These are phyloP conservation scores for Lycium ferocissimum DNA, from an alignment of 257 asterid genomes.

Conservation along the genomic window DNA sequence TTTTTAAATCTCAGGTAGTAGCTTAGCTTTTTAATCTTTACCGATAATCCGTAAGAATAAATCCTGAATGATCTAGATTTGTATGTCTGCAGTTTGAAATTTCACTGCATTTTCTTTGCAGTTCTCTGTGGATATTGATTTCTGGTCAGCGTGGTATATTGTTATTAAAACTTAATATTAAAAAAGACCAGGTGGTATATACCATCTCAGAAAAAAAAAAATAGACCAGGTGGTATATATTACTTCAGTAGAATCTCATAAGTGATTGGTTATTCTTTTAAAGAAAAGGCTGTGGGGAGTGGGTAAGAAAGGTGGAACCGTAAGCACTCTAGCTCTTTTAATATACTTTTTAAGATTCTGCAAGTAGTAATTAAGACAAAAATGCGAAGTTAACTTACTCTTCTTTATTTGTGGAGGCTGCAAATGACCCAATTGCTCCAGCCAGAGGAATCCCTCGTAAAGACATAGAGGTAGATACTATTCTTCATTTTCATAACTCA, in stretches of 20 bases:
- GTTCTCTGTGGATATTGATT: not conserved
- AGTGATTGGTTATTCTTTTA: not conserved
- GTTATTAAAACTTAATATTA: not conserved
- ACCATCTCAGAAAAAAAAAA: too few relatives aligned
- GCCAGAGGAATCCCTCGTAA: conserved; percentile 91
- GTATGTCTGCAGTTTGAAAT: not conserved
- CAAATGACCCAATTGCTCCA: conserved; percentile 97
- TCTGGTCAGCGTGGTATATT: not conserved
- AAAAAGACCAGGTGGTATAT: not conserved
- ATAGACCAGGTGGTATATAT: not conserved
- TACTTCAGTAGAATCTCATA: not conserved
- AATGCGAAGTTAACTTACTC: not conserved
- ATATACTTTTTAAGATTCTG: not conserved
- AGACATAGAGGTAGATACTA: conserved; percentile 65
- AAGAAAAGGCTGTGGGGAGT: not conserved
- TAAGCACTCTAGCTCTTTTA: not conserved
- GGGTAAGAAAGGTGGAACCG: not conserved
- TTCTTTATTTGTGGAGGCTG: conserved; percentile 70
- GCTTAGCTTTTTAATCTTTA: not conserved
- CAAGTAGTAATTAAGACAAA: conserved; percentile 2
- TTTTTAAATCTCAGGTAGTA: not conserved
- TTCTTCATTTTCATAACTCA: not conserved
- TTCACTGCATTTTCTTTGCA: not conserved
- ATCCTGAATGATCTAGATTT: not conserved
- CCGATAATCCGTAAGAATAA: not conserved